Evolutionary conservation across 306 rosid genomes (phyloP).

Genomic region (Trichosanthes truncata): DNA sequence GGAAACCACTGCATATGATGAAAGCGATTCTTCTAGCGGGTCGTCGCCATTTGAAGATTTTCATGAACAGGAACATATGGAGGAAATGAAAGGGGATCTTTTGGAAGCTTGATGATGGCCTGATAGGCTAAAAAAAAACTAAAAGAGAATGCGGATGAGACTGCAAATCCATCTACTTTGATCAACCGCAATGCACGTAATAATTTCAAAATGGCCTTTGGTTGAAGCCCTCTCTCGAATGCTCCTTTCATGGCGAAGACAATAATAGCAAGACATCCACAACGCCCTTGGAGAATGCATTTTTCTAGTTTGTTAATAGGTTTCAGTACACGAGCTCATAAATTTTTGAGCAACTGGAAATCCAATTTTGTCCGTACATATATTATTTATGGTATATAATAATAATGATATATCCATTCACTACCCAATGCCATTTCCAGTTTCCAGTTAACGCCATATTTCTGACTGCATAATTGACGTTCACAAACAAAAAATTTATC

Average conservation of each 20-base stretch:
- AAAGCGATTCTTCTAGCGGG: conserved; percentile 83
- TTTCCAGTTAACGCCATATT: no score
- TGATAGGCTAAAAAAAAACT: neutral
- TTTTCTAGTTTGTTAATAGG: neutral
- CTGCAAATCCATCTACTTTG: no score
- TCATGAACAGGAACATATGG: conserved; percentile 37
- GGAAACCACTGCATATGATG: conserved; percentile 62
- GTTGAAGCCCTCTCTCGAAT: neutral
- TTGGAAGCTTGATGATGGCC: neutral
- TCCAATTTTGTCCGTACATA: conserved; percentile 20
- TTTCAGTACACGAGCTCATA: conserved; percentile 3
- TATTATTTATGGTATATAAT: conserved; percentile 9
- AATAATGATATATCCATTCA: neutral
- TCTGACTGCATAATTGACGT: neutral
- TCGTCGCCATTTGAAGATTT: conserved; percentile 90
- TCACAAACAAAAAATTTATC: neutral
- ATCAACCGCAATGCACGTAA: no score
- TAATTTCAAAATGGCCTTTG: no score
- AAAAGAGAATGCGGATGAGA: neutral
- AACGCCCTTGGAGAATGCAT: neutral
- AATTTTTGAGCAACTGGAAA: conserved; percentile 6
- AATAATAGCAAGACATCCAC: neutral
- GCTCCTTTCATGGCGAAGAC: neutral
- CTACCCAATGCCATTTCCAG: neutral
- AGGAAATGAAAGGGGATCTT: neutral